A percentile compares a stretch with the other conserved stretches of the same genome.
These are phyloP conservation scores for Paspalum vaginatum DNA, from an alignment of 176 grass and related monocot genomes.

Conservation along the genomic window DNA sequence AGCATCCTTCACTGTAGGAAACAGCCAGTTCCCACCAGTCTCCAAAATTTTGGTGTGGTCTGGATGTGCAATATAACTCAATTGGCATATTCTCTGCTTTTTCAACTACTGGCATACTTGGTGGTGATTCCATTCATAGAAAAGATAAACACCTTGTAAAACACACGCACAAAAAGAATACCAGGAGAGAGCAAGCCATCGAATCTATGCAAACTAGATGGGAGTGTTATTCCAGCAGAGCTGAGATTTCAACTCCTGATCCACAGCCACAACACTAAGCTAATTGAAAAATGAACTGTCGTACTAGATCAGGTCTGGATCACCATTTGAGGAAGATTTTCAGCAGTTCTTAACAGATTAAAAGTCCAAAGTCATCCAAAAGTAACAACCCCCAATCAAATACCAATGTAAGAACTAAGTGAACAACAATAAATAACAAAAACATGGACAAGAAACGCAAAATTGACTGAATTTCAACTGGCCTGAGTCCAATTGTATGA, in stretches of 20 bases:
- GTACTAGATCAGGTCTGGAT: background rate
- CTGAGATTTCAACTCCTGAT: constrained; percentile 2
- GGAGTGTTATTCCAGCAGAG: background rate
- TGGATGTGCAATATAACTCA: background rate
- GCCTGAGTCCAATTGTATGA: constrained; percentile 7
- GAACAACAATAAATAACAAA: background rate
- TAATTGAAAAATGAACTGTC: background rate
- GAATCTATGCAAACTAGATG: background rate
- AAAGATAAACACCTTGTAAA: background rate
- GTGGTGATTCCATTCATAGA: background rate
- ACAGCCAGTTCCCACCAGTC: background rate
- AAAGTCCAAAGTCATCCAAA: constrained; percentile 4
- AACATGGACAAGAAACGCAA: background rate
- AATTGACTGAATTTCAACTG: background rate
- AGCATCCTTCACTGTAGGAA: background rate
- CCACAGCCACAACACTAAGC: background rate
- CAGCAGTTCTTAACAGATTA: constrained; percentile 12
- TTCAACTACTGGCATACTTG: background rate
- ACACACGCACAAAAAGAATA: background rate
- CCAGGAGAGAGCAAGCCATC: background rate
- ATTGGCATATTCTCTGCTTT: background rate
- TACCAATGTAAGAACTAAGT: constrained; percentile 9
- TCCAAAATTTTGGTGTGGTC: background rate
- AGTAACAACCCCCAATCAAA: background rate
- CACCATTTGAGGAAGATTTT: constrained; percentile 9